Evolutionary conservation across 2,329 filamentous ascomycete species (phyloP).

Genomic region (Clonostachys byssicola): DNA sequence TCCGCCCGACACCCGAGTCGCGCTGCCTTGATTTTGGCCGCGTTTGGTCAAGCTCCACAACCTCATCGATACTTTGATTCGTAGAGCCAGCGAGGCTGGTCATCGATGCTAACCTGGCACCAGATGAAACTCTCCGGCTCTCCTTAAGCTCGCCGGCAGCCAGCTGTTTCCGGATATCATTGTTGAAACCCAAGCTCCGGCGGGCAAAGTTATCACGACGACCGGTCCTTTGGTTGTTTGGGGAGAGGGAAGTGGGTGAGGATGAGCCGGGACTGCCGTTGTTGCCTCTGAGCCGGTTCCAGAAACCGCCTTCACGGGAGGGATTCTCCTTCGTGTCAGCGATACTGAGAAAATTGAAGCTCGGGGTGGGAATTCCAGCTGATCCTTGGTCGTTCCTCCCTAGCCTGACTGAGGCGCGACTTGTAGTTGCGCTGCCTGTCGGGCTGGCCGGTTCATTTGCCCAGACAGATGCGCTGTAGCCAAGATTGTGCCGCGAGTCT

Average conservation of each 20-base stretch:
- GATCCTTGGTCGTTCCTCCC: conserved; percentile 5
- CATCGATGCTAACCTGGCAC: conserved; percentile 11
- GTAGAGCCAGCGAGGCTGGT: conserved; percentile 10
- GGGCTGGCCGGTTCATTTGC: conserved; percentile 27
- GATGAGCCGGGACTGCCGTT: conserved; percentile 14
- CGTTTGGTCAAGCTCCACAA: conserved; percentile 4
- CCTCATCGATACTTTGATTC: conserved; percentile 9
- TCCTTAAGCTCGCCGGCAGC: conserved; percentile 13
- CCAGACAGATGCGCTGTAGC: conserved; percentile 26
- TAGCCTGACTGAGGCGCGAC: conserved; percentile 13
- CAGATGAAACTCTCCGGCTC: conserved; percentile 21
- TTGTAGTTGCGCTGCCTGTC: conserved; percentile 21
- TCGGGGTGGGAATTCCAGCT: conserved; percentile 38
- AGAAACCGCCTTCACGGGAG: conserved; percentile 40
- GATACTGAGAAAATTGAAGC: conserved; percentile 42
- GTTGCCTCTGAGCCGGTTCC: conserved; percentile 51
- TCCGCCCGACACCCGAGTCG: conserved; percentile 24
- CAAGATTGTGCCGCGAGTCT: conserved; percentile 22
- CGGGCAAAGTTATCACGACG: conserved; percentile 29
- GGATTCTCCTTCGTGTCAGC: conserved; percentile 25
- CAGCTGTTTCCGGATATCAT: conserved; percentile 11
- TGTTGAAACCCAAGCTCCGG: conserved; percentile 20
- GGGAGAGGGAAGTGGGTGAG: neutral
- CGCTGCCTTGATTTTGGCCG: neutral
- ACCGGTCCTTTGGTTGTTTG: conserved; percentile 1